Base-by-base conservation (phyloP, 2,329 filamentous ascomycete genomes). In the Coniella lustricola region DNA sequence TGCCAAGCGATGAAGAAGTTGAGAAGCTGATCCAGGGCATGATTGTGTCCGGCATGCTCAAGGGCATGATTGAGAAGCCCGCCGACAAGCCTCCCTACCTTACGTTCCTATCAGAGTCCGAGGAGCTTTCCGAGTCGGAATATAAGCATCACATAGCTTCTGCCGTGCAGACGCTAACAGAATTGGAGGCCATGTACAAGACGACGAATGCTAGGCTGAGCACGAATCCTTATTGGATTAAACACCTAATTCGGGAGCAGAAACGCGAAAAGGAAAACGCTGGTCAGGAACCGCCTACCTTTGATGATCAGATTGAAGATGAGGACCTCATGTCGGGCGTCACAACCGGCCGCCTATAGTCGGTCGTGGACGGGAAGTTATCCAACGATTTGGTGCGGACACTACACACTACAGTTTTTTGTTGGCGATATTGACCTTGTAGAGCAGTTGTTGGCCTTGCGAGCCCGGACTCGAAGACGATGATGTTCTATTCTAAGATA, bases 271-370 rank as follows among this genome's bases (percentile, higher is more conserved):
- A 74, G 56, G 70, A 73, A 0, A 60, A 60, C 2, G 54, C 57
- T 16, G 38, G 39, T 8, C 42, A 46, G 16, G 61, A 64, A 44
- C 58, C 61, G 3, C 58, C 62, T 21, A 66, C 64, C 35, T 77
- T 76, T 50, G 70, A 76, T 21, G 60, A 65, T 12, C 65, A 71
- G 43, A 65, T 79, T 33, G 76, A 80, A 47, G 77, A 82, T n/a
- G 78, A 82, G 59, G 78, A 82, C 54, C 60, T 82, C 20, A 82
- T 82, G 78, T 72, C 70, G 12, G 76, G 70, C 14, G 47, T 67
- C 3, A 41, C 61, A 21, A 43, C 54, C 13, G 53, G 50, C 18
- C 35, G 14, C 10, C 7, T 50, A 37, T 52, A 52, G 47, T 9
- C 4, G 10, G 18, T 12, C 14, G 8, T 4, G 5, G n/a, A 21